Evolutionary conservation across 495 filamentous ascomycete species (phyloP), one percentile per base, ranked within the genome.

Genomic region (Neurospora terricola): DNA sequence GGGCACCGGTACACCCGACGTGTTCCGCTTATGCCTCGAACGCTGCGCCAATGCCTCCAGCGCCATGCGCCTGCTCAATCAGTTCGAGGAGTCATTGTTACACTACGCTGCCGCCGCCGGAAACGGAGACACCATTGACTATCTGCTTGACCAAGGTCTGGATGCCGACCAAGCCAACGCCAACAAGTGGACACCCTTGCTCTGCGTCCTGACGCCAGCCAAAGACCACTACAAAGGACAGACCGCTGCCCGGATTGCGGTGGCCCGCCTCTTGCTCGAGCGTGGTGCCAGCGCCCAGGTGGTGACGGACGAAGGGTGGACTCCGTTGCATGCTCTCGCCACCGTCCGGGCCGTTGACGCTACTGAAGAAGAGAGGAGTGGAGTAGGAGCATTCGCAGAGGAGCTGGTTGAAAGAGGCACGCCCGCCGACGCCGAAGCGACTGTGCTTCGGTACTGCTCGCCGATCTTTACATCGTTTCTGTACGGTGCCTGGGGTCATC

Each of bases 101-200:
- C 76, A 78, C 48, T 78, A 74, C 36, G 74, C 77, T 36, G 76
- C 77, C 18, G 74, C 71, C 10, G 74, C 74, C 5, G 59, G 74
- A 21, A 48, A 70, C 21, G 5, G 72, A 16, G 77, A 76, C 34
- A 71, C 71, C 4, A 70, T 77, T 21, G 72, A 72, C 42, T 78
- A 74, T 59, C 71, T 78, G 6, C 40, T 77, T 2, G 18, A 34
- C 40, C 70, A 45, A 16, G 74, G 77, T 48, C 72, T 78, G 11
- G 59, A 73, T 70, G 71, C 73, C 70, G 74, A 78, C 48, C 62
- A 43, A 18, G 54, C 40, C 9, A 77, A 54, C 69, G 27, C 69
- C 59, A 74, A 78, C 45, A 73, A 76, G 23, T 78, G 76, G 77
- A 78, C 74, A 21, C 74, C 77, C 14, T 70, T 77, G n/a, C 48